A percentile compares a stretch with the other conserved stretches of the same genome.
These are phyloP conservation scores for Globisporangium megalacanthum DNA, from an alignment of 352 stramenopile species.

Conservation along the genomic window DNA sequence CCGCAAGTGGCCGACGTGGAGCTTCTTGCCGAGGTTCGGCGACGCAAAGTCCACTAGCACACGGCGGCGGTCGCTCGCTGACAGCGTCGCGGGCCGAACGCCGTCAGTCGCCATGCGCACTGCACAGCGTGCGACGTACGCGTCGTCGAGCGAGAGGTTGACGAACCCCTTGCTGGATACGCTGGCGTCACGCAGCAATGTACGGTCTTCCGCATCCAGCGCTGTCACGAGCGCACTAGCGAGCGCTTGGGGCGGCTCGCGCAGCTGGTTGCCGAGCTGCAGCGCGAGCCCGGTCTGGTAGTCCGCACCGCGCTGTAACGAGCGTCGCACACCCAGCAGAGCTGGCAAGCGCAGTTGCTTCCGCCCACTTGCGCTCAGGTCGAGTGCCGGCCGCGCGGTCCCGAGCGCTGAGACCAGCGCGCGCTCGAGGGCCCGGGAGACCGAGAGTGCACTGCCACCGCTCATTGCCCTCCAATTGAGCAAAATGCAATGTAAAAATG, in stretches of 20 bases:
- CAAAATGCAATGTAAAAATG: not conserved
- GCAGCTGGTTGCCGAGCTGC: constrained; percentile 41
- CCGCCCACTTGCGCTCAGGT: constrained; percentile 8
- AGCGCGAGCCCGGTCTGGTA: constrained; percentile 75
- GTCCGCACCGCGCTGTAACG: constrained; percentile 51
- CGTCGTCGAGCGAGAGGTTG: constrained; percentile 66
- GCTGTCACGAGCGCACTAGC: constrained; percentile 30
- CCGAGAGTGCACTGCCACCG: constrained; percentile 32
- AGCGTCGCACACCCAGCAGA: constrained; percentile 59
- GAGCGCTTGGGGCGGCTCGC: constrained; percentile 31
- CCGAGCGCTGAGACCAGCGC: constrained; percentile 36
- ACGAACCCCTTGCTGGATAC: constrained; percentile 71
- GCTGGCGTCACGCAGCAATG: constrained; percentile 31
- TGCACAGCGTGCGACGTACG: constrained; percentile 59
- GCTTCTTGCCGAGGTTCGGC: constrained; percentile 82
- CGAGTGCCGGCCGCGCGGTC: constrained; percentile 25
- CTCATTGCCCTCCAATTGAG: constrained; percentile 4
- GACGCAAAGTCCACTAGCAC: constrained; percentile 81
- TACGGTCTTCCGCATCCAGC: constrained; percentile 1
- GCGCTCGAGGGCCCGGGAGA: constrained; percentile 39
- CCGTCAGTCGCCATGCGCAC: constrained; percentile 46
- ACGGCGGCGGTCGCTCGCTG: constrained; percentile 1
- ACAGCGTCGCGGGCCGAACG: constrained; percentile 3
- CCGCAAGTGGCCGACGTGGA: constrained; percentile 78
- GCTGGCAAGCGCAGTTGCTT: constrained; percentile 21